These are phyloP conservation scores for Rhizophlyctis rosea DNA, from an alignment of 192 early-diverging fungal genomes.

Conservation along the genomic window DNA sequence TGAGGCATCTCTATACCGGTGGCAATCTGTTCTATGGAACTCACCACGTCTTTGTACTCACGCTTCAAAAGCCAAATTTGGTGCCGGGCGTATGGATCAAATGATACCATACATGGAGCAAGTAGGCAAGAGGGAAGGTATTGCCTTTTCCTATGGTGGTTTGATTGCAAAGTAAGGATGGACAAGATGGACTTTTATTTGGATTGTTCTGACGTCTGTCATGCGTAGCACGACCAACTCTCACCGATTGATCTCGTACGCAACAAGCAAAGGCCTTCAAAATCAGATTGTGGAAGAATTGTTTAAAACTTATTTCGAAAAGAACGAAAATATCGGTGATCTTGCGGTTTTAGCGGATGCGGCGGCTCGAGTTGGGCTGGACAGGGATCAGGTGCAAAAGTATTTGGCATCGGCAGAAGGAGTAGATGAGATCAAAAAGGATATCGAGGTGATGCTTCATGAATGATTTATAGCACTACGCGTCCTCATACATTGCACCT, in stretches of 20 bases:
- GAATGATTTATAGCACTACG: background rate
- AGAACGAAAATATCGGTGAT: slow-evolving; percentile 64
- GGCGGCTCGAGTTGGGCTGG: slow-evolving; percentile 60
- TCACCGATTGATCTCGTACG: slow-evolving; percentile 13
- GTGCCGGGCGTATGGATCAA: slow-evolving; percentile 43
- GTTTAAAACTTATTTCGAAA: slow-evolving; percentile 70
- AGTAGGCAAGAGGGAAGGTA: slow-evolving; percentile 62
- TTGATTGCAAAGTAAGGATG: slow-evolving; percentile 44
- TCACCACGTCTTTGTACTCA: too few relatives aligned
- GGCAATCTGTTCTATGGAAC: too few relatives aligned
- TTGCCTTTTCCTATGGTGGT: slow-evolving; percentile 64
- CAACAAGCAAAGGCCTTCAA: slow-evolving; percentile 43
- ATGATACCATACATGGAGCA: slow-evolving; percentile 52
- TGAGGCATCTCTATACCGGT: too few relatives aligned
- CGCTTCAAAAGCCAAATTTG: slow-evolving; percentile 69
- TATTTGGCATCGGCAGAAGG: slow-evolving; percentile 60
- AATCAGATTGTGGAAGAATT: slow-evolving; percentile 58
- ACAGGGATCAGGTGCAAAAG: slow-evolving; percentile 38
- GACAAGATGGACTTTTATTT: background rate
- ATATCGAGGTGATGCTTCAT: slow-evolving; percentile 31
- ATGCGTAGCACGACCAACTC: slow-evolving; percentile 19
- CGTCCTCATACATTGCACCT: background rate
- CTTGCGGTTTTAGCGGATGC: slow-evolving; percentile 51
- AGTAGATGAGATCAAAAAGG: slow-evolving; percentile 42
- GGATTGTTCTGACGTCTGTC: background rate